Base-by-base conservation (phyloP, 176 grass and related monocot species). In the Carex myosuroides region DNA sequence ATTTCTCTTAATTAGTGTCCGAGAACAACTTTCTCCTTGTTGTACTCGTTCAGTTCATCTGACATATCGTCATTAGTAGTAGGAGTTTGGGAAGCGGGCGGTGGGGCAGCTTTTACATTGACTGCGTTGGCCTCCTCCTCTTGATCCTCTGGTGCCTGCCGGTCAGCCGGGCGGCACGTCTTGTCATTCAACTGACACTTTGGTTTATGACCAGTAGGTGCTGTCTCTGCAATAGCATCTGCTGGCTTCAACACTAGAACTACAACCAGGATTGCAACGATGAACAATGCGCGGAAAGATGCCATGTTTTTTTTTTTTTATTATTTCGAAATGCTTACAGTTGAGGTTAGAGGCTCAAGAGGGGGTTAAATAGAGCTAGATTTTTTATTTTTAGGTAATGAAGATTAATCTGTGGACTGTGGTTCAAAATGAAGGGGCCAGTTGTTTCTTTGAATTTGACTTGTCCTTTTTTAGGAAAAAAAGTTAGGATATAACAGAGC, bases 151-250 rank as follows among this genome's bases (percentile, higher is more conserved):
- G 79, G 57, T 20, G 57, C 57, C 3, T 42, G 79, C 8, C 57
- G 79, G 59, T 81, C 57, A 13, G 57, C 79, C 0, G 35, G 79
- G 5, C 57, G 79, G 55, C 79, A 81, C 4, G 13, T 42, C 55
- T 81, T 81, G 79, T 61, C 79, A 60, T 81, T 62, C 79, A 62
- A 39, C 2, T 30, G 13, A 20, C 79, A 81, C 56, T 81, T 81
- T 17, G 37, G 63, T 61, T 81, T 58, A 6, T 20, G 13, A 21
- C 13, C 55, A 2, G 18, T 21, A 35, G 18, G 20, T 24, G 37
- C 37, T 39, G 14, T 20, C 18, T 63, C 54, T 1, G 56, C 57
- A 33, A 20, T 63, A 21, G 10, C 56, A 63, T 22, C 29, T 6
- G 79, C 59, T 20, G 79, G 79, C 32, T 58, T 81, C 16, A 61